Base-by-base conservation (phyloP, 139 green algal species). In the Chlamydomonas schloesseri region DNA sequence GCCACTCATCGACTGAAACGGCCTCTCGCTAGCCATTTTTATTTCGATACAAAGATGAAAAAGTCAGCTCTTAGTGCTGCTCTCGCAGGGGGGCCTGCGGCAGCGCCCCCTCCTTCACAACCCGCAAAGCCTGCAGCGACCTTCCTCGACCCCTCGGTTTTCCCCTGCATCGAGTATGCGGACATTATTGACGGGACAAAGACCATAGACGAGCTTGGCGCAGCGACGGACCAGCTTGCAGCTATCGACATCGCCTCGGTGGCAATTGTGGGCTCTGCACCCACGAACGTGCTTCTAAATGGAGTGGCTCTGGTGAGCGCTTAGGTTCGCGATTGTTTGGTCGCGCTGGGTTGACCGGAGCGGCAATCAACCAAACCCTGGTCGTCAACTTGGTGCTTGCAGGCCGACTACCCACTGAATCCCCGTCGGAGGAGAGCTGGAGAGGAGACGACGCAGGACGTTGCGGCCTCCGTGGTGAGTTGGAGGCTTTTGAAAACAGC, bases 371-470 rank as follows among this genome's bases (percentile, higher is more conserved):
- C 18, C 53, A 33, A 68, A 50, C 36, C 50, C 68, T 57, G 21
- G 46, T 28, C 31, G n/a, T 24, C 23, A 29, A 29, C 34, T 24
- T 9, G 31, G 13, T 21, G 28, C 24, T 1, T 65, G 84, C 90
- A 97, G 94, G 93, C 91, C 37, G 95, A 98, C 73, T 97, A 96
- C 80, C 89, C 94, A 64, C 88, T 98, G 9, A 93, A 96, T 62
- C 94, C 95, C 1, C 90, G 92, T 55, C 86, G 89, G 23, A 84
- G 92, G 15, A 89, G 95, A 53, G 93, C 91, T 9, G 95, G 94
- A 29, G 88, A 94, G 71, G 94, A 97, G 80, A 65, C 82, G 8
- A 60, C 91, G 21, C 92, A 93, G 11, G 83, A 91, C 10, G 20
- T 88, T 9, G 79, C 73, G 1, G 82, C 81, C n/a, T 92, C 91